Base-by-base conservation (phyloP, 176 grass and related monocot genomes). In the Triticum urartu region DNA sequence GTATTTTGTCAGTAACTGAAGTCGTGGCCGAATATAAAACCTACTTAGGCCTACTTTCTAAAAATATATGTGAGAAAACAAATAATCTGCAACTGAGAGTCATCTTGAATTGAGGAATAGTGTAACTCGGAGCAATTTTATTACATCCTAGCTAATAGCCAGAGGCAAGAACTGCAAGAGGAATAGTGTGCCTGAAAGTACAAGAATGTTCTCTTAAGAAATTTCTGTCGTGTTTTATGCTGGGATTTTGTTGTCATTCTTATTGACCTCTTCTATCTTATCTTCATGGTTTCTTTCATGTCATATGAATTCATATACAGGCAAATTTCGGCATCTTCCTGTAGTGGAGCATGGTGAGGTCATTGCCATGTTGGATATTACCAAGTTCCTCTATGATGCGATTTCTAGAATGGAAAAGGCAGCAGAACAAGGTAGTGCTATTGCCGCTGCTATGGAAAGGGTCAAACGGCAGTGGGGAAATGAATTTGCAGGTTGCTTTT, bases 301-400 rank as follows among this genome's bases (percentile, higher is more conserved):
- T 45, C 14, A 58, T 13, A 39, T 64, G 1, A 20, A 47, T 81
- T 81, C 24, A 34, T 36, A 79, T 39, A 72, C 88, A 98, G 95
- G 91, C 2, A 98, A 94, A 91, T 98, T 98, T 91, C 89, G 86
- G 82, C 95, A 95, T 63, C 95, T 98, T 88, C 95, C 93, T 3
- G 84, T 98, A 61, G 95, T 98, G 43, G 93, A 95, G 68, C 79
- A 86, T 73, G 93, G 88, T 85, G 90, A 94, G 86, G 93, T 95
- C 78, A 92, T 91, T 88, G 93, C 58, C 54, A 91, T 98, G 88
- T 67, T 98, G 86, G 93, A 98, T 64, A 98, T 95, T 75, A 95
- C 81, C 0, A 98, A 94, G 77, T 95, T 92, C 78, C 86, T 98
- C 50, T 94, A 88, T 22, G 95, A 95, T 25, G 90, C 93, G 25